Conservation (phyloP, 2,329 filamentous ascomycete genomes). For the Alternaria infectoria region DNA sequence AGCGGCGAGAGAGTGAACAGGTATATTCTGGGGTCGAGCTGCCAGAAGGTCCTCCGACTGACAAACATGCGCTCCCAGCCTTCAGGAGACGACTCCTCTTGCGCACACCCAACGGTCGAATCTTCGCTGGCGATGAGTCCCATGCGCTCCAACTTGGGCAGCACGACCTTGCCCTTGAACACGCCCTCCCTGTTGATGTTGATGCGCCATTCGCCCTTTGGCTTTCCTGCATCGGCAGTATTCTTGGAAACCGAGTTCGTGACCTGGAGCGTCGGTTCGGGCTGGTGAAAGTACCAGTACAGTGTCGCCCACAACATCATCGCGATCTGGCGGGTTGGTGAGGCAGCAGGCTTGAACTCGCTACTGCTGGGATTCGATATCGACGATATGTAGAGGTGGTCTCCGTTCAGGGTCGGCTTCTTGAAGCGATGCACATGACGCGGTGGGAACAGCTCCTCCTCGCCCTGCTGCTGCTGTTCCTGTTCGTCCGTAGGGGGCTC, state of each 20-base stretch:
- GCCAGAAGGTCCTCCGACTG: constrained; percentile 84
- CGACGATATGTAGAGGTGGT: constrained; percentile 89
- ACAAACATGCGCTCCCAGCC: constrained; percentile 85
- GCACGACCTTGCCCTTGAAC: constrained; percentile 78
- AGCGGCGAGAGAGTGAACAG: constrained; percentile 80
- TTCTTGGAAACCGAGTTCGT: constrained; percentile 66
- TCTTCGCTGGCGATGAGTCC: constrained; percentile 79
- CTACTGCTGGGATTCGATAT: constrained; percentile 81
- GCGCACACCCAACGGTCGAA: constrained; percentile 72
- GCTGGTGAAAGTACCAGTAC: constrained; percentile 97
- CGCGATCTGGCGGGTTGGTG: constrained; percentile 86
- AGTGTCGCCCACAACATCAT: constrained; percentile 96
- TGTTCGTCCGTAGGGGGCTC: constrained; percentile 19
- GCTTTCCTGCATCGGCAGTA: constrained; percentile 72
- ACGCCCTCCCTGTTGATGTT: constrained; percentile 87
- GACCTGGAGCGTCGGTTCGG: constrained; percentile 70
- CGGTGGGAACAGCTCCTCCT: constrained; percentile 33
- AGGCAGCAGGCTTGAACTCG: constrained; percentile 80
- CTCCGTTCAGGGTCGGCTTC: constrained; percentile 75
- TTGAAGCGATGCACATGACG: constrained; percentile 69
- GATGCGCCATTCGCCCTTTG: constrained; percentile 85
- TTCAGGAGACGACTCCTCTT: constrained; percentile 66
- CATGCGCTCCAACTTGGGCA: constrained; percentile 94
- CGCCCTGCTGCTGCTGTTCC: constrained; percentile 44
- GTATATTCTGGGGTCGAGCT: constrained; percentile 84